A percentile compares a stretch with the other conserved stretches of the same genome.
Conservation (phyloP, 768 basidiomycete genomes). For the Roridomyces roridus region DNA sequence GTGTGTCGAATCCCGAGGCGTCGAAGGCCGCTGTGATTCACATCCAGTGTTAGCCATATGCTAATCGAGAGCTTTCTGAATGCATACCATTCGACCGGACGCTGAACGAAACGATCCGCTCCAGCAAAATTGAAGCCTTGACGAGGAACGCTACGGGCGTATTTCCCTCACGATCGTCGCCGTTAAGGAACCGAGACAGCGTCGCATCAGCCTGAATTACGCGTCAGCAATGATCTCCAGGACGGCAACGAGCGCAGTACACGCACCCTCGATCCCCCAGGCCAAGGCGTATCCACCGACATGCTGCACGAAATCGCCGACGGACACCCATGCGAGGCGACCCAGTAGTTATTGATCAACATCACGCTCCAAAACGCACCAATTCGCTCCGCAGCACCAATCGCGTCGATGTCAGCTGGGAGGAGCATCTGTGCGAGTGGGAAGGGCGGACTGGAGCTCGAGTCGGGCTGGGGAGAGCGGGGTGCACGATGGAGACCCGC, state of each 20-base stretch:
- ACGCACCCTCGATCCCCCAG: not conserved
- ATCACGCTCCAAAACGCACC: conserved; percentile 13
- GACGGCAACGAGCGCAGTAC: too few relatives aligned
- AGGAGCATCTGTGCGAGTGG: not conserved
- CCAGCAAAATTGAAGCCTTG: conserved; percentile 12
- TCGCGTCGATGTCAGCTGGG: not conserved
- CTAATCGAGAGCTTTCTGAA: not conserved
- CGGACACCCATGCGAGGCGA: not conserved
- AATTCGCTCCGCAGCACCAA: not conserved
- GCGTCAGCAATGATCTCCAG: too few relatives aligned
- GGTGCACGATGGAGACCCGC: not conserved
- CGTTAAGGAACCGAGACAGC: conserved; percentile 1
- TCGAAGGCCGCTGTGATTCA: not conserved
- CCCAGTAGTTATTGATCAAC: conserved; percentile 12
- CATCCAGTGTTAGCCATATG: not conserved
- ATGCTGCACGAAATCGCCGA: not conserved
- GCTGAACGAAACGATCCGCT: not conserved
- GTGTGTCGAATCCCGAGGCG: not conserved
- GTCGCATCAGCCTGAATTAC: conserved; percentile 8
- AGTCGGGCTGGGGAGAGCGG: not conserved
- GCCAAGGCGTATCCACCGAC: conserved; percentile 9
- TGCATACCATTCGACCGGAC: not conserved
- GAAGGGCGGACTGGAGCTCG: not conserved
- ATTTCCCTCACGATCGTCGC: not conserved
- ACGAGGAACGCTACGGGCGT: not conserved